phyloP scores from a whole-genome alignment of 1,284 basidiomycete species.

The Meripilus lineatus region DNA sequence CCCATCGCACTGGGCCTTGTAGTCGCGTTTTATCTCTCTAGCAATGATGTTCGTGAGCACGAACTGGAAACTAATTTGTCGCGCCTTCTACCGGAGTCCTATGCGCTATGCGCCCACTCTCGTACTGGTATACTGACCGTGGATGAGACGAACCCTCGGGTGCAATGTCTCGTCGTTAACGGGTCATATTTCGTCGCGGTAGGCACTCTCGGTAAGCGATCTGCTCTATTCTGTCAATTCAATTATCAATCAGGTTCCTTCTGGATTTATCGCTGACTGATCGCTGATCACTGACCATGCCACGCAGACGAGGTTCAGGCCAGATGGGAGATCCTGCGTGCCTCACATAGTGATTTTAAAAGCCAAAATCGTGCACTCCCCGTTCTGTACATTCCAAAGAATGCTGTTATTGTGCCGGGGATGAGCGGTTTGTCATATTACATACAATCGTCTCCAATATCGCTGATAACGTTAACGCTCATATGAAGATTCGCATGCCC shows the following conservation, averaged over 20 bases:
- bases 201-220: conserved; percentile 51
- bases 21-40: too few relatives aligned
- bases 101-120: conserved; percentile 56
- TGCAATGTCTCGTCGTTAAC: conserved; percentile 57
- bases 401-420: conserved; percentile 62
- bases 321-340: conserved; percentile 31
- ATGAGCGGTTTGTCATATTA: conserved; percentile 51
- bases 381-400: conserved; percentile 46
- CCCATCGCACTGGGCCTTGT: too few relatives aligned
- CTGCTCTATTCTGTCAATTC: conserved; percentile 11
- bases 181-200: conserved; percentile 44
- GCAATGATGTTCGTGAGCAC: too few relatives aligned
- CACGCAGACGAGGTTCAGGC: conserved; percentile 38
- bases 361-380: conserved; percentile 12
- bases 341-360: too few relatives aligned
- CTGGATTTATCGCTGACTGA: not conserved
- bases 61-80: too few relatives aligned
- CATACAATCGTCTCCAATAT: conserved; percentile 3
- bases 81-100: conserved; percentile 26
- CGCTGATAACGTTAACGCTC: conserved; percentile 2
- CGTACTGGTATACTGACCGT: conserved; percentile 53
- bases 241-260: conserved; percentile 1
- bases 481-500: conserved; percentile 74
- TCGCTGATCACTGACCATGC: conserved; percentile 6
- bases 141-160: conserved; percentile 41